phyloP scores from a whole-genome alignment of 2,329 filamentous ascomycete species.

The Penicillium occitanis region DNA sequence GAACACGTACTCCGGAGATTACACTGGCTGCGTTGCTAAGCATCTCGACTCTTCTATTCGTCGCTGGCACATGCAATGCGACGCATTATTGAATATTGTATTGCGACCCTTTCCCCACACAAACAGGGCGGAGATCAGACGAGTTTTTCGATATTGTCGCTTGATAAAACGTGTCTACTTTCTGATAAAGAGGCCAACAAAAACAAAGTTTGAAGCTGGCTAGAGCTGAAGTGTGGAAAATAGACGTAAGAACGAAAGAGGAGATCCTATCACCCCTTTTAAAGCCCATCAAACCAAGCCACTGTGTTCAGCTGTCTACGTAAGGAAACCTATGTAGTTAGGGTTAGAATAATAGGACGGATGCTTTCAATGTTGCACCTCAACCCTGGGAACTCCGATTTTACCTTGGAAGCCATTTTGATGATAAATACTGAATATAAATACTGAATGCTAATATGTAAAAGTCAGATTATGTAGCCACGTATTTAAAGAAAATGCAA shows the following conservation, averaged over 20 bases:
- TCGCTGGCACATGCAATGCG: not conserved
- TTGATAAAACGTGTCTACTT: not conserved
- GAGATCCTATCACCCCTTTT: not conserved
- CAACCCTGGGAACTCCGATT: not conserved
- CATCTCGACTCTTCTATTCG: not conserved
- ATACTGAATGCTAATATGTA: not conserved
- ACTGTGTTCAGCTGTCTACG: not conserved
- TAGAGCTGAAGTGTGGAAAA: not conserved
- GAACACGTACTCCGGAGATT: conserved; percentile 2
- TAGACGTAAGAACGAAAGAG: not conserved
- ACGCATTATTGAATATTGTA: not conserved
- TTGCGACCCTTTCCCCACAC: conserved; percentile 5
- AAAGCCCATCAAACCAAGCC: not conserved
- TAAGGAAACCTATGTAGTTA: not conserved
- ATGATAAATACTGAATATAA: not conserved
- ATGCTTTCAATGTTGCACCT: not conserved
- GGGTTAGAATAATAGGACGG: not conserved
- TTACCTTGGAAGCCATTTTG: not conserved
- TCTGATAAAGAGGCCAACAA: not conserved
- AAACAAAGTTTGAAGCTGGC: not conserved
- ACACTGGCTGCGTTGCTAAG: not conserved
- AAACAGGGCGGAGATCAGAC: not conserved
- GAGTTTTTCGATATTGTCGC: not conserved
- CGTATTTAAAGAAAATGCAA: not conserved
- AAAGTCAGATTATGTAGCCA: not conserved